Evolutionary conservation across 306 rosid genomes (phyloP).

Genomic region (Quillaja saponaria): DNA sequence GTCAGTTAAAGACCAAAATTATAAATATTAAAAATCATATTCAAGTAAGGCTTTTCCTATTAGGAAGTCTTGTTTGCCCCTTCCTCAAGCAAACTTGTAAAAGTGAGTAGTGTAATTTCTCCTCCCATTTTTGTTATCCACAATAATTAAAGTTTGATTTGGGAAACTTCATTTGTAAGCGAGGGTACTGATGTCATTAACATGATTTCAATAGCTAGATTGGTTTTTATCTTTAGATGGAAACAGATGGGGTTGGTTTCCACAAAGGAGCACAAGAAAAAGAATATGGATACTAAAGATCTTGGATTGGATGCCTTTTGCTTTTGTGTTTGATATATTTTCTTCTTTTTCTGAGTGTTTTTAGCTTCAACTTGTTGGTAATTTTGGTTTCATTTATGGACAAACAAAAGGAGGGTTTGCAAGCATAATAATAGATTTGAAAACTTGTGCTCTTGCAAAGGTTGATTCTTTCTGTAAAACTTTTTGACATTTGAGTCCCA

Average conservation of each 20-base stretch:
- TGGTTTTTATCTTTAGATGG: constrained; percentile 31
- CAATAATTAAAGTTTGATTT: constrained; percentile 39
- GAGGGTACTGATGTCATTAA: constrained; percentile 37
- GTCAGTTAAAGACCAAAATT: background rate
- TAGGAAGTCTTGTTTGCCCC: constrained; percentile 32
- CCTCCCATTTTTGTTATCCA: constrained; percentile 33
- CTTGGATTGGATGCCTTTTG: constrained; percentile 23
- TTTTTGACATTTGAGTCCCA: constrained; percentile 40
- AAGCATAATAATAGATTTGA: constrained; percentile 41
- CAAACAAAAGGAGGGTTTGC: constrained; percentile 16
- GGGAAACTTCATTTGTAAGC: constrained; percentile 21
- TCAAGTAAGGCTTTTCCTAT: too few species aligned
- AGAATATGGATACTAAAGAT: background rate
- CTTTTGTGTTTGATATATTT: constrained; percentile 16
- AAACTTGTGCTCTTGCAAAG: constrained; percentile 47
- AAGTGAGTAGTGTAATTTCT: too few species aligned
- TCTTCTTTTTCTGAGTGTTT: constrained; percentile 10
- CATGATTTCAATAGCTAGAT: constrained; percentile 11
- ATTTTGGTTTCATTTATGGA: constrained; percentile 34
- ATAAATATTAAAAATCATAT: constrained; percentile 15
- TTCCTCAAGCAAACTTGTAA: constrained; percentile 31
- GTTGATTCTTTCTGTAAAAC: constrained; percentile 29
- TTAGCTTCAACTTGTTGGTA: constrained; percentile 4
- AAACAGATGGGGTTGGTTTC: constrained; percentile 40
- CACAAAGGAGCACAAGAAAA: background rate